Evolutionary conservation across 345 rosid species (phyloP), one percentile per base, ranked within the genome.

Genomic region (Eucalyptus albens): DNA sequence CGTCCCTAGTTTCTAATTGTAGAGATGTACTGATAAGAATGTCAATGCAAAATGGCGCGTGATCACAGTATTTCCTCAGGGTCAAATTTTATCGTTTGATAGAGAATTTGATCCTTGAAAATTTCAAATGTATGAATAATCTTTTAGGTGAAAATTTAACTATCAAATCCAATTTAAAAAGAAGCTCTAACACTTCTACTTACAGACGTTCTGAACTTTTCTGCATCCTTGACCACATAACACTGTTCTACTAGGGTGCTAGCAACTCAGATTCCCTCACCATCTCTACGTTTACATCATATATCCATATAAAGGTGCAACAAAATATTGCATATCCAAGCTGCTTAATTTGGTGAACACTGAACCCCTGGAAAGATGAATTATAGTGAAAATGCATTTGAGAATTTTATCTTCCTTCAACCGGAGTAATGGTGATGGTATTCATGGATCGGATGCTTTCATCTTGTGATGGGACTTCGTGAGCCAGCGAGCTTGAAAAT

Each of bases 51-150:
- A 50, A 50, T 50, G 51, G 51, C 1, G 51, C 6, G 6, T 2
- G 0, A 50, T 50, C 3, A 0, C 3, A 50, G 51, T 14, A 0
- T 50, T 14, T 50, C 3, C 16, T 50, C 0, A 6, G 6, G 51
- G 51, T 50, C 16, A 50, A 50, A 50, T 50, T 50, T 50, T 50
- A 0, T 1, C 13, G 6, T 59, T 59, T 59, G n/a, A 59, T 5
- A 26, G 65, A 24, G 65, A 59, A 59, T 59, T 26, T 24, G 29
- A 24, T 59, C 65, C 6, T 27, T 59, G 12, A 24, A 59, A 24
- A 11, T 59, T 59, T 59, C 65, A 59, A 59, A 59, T 59, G n/a
- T 2, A 59, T 59, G 31, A 62, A 62, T 62, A 27, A 62, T 62
- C 33, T 27, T 29, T 29, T 29, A 27, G 16, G 4, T 2, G 31